A percentile compares a stretch with the other conserved stretches of the same genome.
Evolutionary conservation across 1,284 basidiomycete species (phyloP).

Genomic region (Coniferiporia sulphurascens): DNA sequence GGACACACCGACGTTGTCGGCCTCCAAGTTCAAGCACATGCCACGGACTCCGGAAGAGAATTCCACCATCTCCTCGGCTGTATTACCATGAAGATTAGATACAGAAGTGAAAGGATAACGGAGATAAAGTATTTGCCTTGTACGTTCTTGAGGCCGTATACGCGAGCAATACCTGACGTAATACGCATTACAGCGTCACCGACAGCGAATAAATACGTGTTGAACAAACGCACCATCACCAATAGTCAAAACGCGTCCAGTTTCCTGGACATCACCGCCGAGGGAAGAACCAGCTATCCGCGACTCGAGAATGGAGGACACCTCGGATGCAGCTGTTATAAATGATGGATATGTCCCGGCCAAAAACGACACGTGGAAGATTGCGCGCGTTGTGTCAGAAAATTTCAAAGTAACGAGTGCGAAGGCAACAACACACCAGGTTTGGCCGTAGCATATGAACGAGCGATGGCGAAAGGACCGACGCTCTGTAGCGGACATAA

Average conservation of each 20-base stretch:
- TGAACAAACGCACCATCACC: conserved; percentile 6
- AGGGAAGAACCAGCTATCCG: conserved; percentile 92
- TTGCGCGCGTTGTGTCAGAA: conserved; percentile 16
- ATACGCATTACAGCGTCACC: conserved; percentile 28
- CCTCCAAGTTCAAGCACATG: conserved; percentile 99
- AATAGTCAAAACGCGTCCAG: conserved; percentile 93
- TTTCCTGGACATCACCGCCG: conserved; percentile 96
- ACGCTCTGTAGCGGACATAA: conserved; percentile 37
- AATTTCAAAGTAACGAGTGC: conserved; percentile 1
- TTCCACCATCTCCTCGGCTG: conserved; percentile 99
- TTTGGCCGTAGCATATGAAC: conserved; percentile 96
- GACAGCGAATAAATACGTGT: conserved; percentile 1
- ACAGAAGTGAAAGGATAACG: conserved; percentile 11
- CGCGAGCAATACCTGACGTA: conserved; percentile 99
- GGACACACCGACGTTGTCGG: conserved; percentile 99
- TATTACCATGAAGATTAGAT: conserved; percentile 11
- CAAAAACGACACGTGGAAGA: conserved; percentile 2
- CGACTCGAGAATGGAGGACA: conserved; percentile 97
- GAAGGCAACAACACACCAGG: conserved; percentile 61
- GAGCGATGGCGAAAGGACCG: conserved; percentile 47
- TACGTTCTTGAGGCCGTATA: conserved; percentile 90
- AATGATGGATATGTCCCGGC: conserved; percentile 21
- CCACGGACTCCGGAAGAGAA: conserved; percentile 98
- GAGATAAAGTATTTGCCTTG: conserved; percentile 58
- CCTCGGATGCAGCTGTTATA: conserved; percentile 89